Evolutionary conservation across 2,329 filamentous ascomycete species (phyloP).

Genomic region (Alternaria atra): DNA sequence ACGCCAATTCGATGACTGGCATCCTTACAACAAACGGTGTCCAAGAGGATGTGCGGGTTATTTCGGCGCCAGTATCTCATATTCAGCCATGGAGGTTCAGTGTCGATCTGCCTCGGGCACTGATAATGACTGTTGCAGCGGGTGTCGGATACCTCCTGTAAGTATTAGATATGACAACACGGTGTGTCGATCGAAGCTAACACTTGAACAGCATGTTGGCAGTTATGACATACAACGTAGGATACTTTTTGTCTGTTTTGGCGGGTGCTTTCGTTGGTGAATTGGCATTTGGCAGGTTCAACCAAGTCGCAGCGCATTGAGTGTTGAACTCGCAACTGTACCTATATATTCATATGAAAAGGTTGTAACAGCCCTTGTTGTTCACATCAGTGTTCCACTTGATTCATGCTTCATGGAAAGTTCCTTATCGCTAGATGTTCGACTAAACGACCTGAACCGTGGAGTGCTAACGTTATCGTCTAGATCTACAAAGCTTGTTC

Average conservation of each 20-base stretch:
- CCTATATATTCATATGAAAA: background rate
- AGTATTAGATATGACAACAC: constrained; percentile 53
- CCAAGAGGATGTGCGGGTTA: constrained; percentile 81
- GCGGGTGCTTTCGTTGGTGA: constrained; percentile 86
- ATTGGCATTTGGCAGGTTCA: constrained; percentile 77
- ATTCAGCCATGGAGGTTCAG: constrained; percentile 80
- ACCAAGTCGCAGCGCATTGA: constrained; percentile 30
- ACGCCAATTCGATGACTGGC: constrained; percentile 68
- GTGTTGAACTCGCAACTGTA: background rate
- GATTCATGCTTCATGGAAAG: background rate
- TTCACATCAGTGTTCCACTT: background rate
- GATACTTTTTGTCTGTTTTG: constrained; percentile 84
- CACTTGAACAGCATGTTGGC: constrained; percentile 77
- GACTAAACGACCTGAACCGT: background rate
- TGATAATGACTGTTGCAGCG: constrained; percentile 74
- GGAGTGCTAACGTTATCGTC: background rate
- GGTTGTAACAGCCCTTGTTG: background rate
- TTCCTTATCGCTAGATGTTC: background rate
- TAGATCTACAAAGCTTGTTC: background rate
- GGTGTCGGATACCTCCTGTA: constrained; percentile 87
- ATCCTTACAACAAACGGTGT: constrained; percentile 77
- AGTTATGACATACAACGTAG: constrained; percentile 89
- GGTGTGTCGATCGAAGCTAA: constrained; percentile 25
- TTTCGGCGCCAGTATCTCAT: constrained; percentile 65
- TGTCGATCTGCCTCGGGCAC: constrained; percentile 78